phyloP scores from a whole-genome alignment of 176 grass and related monocot species.

The Aegilops bicornis region DNA sequence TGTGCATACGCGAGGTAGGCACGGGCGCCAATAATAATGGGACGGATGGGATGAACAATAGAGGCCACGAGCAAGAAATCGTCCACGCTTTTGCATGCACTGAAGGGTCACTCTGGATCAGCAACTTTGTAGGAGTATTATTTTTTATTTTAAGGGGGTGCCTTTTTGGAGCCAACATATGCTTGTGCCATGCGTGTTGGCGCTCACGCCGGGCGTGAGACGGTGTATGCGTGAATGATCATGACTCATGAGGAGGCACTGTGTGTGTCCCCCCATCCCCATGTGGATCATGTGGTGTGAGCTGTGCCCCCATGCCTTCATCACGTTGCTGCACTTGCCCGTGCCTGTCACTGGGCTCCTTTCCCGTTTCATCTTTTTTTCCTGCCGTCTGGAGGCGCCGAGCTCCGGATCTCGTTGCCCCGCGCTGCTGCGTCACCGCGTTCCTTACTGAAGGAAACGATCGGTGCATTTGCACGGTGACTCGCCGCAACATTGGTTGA shows the following conservation, averaged over 20 bases:
- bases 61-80: neutral
- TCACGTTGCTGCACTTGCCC: neutral
- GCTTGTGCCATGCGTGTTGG: neutral
- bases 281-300: conserved; percentile 1
- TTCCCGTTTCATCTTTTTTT: neutral
- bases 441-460: too few relatives aligned
- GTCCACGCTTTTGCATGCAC: neutral
- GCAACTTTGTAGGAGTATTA: neutral
- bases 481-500: too few relatives aligned
- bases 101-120: neutral
- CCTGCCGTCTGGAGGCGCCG: too few relatives aligned
- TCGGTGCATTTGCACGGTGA: too few relatives aligned
- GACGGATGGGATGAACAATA: neutral
- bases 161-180: neutral
- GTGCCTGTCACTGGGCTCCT: neutral
- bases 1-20: neutral
- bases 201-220: neutral
- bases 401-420: too few relatives aligned
- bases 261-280: neutral
- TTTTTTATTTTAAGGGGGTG: neutral
- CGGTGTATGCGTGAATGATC: neutral
- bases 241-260: neutral
- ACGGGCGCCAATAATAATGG: too few relatives aligned
- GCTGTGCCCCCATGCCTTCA: neutral
- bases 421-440: too few relatives aligned